Base-by-base conservation (phyloP, 768 basidiomycete genomes). In the Auriculariales sp. region DNA sequence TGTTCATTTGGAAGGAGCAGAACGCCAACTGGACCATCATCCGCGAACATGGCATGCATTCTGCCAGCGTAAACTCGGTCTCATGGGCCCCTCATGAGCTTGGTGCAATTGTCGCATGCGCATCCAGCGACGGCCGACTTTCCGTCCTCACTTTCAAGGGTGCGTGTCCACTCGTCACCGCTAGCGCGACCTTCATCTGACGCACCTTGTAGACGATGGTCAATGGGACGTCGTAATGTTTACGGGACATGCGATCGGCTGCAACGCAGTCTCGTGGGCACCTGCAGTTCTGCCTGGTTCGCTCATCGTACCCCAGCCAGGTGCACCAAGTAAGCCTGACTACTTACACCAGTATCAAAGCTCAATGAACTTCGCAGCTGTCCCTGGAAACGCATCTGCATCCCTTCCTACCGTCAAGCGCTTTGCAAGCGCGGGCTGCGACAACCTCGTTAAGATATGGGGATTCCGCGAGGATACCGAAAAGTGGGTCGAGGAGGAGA, bases 1-100 rank as follows among this genome's bases (percentile, higher is more conserved):
- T 95, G 17, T 76, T 97, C 66, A 91, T 99, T 56, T 99, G 95
- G 95, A 95, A 93, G 60, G 93, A 98, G 64, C 84, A 88, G 61
- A 77, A 75, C 14, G 66, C 72, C 39, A 62, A 70, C 19, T 98
- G 95, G 95, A 75, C 83, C 36, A 91, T 85, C 65, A 87, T 97
- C 57, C 94, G 95, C 63, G 95, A 98, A 66, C 94, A 97, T 60
- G 83, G 81, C 2, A 67, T 95, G 46, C 95, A 99, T 62, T 85
- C 81, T 45, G 95, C 93, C 3, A 94, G 90, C 53, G 92, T 92
- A 92, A 55, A 56, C 73, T 70, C 12, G n/a, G 84, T 98, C 19
- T 89, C 90, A 0, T 99, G 95, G 95, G 94, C 94, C n/a, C 92
- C 95, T 2, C 92, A 95, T 57, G 94, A 98, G 62, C 77, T 97